phyloP scores from a whole-genome alignment of 2,329 filamentous ascomycete genomes.

The Alternaria viburni region DNA sequence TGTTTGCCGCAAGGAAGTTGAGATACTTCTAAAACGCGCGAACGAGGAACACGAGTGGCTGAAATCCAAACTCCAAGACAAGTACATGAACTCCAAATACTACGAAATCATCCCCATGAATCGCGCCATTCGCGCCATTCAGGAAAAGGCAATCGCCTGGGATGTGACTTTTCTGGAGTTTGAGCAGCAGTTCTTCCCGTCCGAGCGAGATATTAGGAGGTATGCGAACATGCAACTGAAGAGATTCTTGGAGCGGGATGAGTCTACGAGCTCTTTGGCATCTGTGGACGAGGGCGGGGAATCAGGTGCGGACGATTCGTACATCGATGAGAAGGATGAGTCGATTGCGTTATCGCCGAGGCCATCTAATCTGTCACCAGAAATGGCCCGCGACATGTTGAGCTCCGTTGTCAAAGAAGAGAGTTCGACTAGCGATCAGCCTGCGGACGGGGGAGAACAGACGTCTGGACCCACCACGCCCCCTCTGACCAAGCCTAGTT shows the following conservation, averaged over 20 bases:
- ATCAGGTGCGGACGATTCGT: slow-evolving; percentile 38
- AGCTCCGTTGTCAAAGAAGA: slow-evolving; percentile 71
- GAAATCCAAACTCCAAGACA: slow-evolving; percentile 79
- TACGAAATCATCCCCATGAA: slow-evolving; percentile 97
- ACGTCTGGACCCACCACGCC: slow-evolving; percentile 13
- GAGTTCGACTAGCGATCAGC: slow-evolving; percentile 40
- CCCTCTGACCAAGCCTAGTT: slow-evolving; percentile 11
- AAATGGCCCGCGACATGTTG: slow-evolving; percentile 69
- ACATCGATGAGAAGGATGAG: slow-evolving; percentile 40
- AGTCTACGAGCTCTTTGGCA: slow-evolving; percentile 76
- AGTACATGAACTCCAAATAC: slow-evolving; percentile 92
- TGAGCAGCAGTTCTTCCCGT: slow-evolving; percentile 88
- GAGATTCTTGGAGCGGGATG: slow-evolving; percentile 87
- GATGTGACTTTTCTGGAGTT: slow-evolving; percentile 89
- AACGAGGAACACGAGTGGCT: slow-evolving; percentile 82
- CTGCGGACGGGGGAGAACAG: slow-evolving; percentile 7
- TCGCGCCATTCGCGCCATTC: slow-evolving; percentile 82
- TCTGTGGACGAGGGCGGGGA: slow-evolving; percentile 72
- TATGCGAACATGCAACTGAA: slow-evolving; percentile 90
- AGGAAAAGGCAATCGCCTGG: slow-evolving; percentile 93
- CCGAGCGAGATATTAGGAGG: slow-evolving; percentile 93
- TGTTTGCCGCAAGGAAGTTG: slow-evolving; percentile 80
- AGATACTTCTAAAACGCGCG: slow-evolving; percentile 75
- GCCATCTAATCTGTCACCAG: slow-evolving; percentile 58
- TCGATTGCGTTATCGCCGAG: slow-evolving; percentile 39